These are phyloP conservation scores for Hemileccinum rubropunctum DNA, from an alignment of 768 basidiomycete genomes.

Conservation along the genomic window DNA sequence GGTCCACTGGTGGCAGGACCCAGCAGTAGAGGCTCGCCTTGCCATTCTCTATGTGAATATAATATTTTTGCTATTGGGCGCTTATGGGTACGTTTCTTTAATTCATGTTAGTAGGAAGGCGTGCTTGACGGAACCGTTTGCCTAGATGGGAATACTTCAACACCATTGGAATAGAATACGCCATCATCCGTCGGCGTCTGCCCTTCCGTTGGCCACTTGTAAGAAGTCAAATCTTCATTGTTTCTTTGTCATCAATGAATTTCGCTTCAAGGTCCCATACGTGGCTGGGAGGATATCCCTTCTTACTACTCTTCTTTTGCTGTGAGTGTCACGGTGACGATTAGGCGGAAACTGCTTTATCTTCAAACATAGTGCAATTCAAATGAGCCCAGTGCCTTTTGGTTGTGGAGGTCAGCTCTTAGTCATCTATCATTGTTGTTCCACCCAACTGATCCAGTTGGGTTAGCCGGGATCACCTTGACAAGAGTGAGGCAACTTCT, in stretches of 20 bases:
- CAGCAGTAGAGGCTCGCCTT: constrained; percentile 2
- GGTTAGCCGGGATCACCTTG: not conserved
- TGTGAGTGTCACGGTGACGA: not conserved
- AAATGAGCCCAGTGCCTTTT: not conserved
- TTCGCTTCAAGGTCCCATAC: constrained; percentile 10
- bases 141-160: constrained; percentile 26
- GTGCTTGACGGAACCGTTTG: not conserved
- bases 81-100: constrained; percentile 13
- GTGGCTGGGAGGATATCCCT: constrained; percentile 5
- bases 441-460: not conserved
- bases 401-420: constrained; percentile 9
- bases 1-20: constrained; percentile 19
- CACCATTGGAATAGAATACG: constrained; percentile 18
- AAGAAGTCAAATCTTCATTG: not conserved
- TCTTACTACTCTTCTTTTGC: not conserved
- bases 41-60: not conserved
- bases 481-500: constrained; percentile 1
- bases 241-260: not conserved
- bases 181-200: constrained; percentile 17
- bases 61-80: constrained; percentile 13
- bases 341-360: not conserved
- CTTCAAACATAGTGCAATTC: constrained; percentile 4
- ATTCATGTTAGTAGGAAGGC: not conserved
- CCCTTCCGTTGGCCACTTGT: constrained; percentile 28
- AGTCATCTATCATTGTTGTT: not conserved